Percentiles rank a stretch among this genome's conserved stretches.
phyloP scores from a whole-genome alignment of 2,329 filamentous ascomycete species.

The Fusarium sp. region DNA sequence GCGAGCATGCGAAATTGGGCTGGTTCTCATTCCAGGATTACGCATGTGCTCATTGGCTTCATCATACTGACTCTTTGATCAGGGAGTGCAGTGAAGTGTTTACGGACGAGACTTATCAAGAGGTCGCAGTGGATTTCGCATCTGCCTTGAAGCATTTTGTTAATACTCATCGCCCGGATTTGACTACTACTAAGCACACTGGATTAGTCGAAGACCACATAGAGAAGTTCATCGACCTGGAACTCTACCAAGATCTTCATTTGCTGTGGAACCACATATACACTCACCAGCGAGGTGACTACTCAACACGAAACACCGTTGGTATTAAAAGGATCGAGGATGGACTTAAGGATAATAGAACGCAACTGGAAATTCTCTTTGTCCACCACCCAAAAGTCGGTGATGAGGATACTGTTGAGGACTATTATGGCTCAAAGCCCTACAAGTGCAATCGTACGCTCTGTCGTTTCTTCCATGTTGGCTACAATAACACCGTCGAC shows the following conservation, averaged over 20 bases:
- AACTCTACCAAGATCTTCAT: background rate
- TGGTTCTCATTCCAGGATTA: constrained; percentile 15
- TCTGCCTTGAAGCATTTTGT: background rate
- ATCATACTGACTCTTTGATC: background rate
- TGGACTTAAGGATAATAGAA: background rate
- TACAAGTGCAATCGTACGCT: background rate
- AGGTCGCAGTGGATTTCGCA: rapidly evolving
- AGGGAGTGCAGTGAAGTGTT: background rate
- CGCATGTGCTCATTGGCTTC: background rate
- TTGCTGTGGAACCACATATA: constrained; percentile 7
- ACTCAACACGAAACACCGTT: background rate
- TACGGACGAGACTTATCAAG: rapidly evolving
- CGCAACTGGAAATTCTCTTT: background rate
- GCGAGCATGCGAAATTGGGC: background rate
- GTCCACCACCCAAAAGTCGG: background rate
- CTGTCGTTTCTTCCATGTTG: background rate
- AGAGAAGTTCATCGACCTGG: rapidly evolving
- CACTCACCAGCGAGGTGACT: constrained; percentile 5
- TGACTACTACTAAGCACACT: rapidly evolving
- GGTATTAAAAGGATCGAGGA: background rate
- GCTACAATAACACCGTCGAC: background rate
- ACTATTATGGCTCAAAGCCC: background rate
- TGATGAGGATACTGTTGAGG: background rate
- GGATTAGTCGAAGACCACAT: background rate
- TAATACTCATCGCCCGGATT: rapidly evolving